Evolutionary conservation across 2,329 filamentous ascomycete species (phyloP).

Genomic region (Orbilia ellipsospora): DNA sequence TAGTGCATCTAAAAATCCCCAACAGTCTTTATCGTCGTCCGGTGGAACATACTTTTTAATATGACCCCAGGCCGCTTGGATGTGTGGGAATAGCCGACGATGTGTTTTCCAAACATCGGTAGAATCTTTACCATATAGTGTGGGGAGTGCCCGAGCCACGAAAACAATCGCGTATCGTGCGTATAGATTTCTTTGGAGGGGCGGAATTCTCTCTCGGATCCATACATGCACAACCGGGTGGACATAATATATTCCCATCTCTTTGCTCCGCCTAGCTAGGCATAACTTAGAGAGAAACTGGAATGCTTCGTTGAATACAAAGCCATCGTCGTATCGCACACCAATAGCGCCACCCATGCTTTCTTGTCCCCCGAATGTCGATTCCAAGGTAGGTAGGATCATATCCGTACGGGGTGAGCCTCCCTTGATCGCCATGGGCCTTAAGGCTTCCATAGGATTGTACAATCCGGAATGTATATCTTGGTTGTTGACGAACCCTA

Average conservation of each 20-base stretch:
- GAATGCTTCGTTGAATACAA: background rate
- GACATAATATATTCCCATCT: background rate
- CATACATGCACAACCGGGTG: background rate
- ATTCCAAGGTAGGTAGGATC: background rate
- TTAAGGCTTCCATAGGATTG: background rate
- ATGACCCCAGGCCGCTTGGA: too few species aligned
- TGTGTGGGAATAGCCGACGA: too few species aligned
- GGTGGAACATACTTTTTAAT: too few species aligned
- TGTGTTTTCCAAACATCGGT: too few species aligned
- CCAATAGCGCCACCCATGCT: background rate
- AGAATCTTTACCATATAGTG: too few species aligned
- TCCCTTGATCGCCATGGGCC: background rate
- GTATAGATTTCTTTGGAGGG: too few species aligned
- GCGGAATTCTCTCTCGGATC: too few species aligned
- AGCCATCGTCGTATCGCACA: constrained; percentile 1
- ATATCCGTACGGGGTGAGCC: background rate
- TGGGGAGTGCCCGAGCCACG: too few species aligned
- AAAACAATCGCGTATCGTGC: too few species aligned
- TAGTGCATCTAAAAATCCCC: too few species aligned
- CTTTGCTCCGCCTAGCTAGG: constrained; percentile 1
- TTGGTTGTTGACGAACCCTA: background rate
- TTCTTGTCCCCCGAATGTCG: background rate
- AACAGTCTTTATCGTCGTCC: too few species aligned
- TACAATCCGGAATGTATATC: constrained; percentile 1
- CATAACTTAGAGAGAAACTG: background rate